These are phyloP conservation scores for Nicotiana noctiflora DNA, from an alignment of 257 asterid genomes.

Conservation along the genomic window DNA sequence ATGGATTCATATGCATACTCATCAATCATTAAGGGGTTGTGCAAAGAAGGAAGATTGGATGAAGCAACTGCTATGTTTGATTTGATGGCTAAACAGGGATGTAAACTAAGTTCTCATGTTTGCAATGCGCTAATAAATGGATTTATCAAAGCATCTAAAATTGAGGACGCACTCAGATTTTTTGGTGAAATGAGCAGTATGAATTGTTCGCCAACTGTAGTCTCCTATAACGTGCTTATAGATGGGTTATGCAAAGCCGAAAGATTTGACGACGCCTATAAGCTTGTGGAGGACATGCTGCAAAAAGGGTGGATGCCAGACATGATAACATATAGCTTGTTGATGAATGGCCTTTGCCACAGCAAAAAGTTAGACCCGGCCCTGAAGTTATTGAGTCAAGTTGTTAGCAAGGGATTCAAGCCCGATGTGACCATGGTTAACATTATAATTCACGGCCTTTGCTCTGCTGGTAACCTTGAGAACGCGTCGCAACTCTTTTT, in stretches of 20 bases:
- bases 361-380: slow-evolving; percentile 56
- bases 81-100: slow-evolving; percentile 42
- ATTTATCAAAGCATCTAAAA: slow-evolving; percentile 48
- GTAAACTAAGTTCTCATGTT: slow-evolving; percentile 56
- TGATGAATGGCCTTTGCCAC: slow-evolving; percentile 75
- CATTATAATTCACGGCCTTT: slow-evolving; percentile 88
- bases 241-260: slow-evolving; percentile 71
- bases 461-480: slow-evolving; percentile 54
- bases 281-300: slow-evolving; percentile 69
- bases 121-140: slow-evolving; percentile 71
- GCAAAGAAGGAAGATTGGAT: slow-evolving; percentile 54
- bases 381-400: slow-evolving; percentile 59
- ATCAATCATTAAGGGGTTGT: slow-evolving; percentile 58
- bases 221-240: slow-evolving; percentile 67
- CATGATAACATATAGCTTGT: slow-evolving; percentile 61
- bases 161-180: slow-evolving; percentile 49
- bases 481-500: slow-evolving; percentile 50
- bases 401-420: slow-evolving; percentile 37
- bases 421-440: slow-evolving; percentile 92
- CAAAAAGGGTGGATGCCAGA: slow-evolving; percentile 60
- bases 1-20: slow-evolving; percentile 63
- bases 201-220: slow-evolving; percentile 50
- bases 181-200: slow-evolving; percentile 45
- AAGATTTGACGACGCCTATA: slow-evolving; percentile 58
- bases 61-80: slow-evolving; percentile 62